Evolutionary conservation across 768 basidiomycete genomes (phyloP).

Genomic region (Mrakia gelida): DNA sequence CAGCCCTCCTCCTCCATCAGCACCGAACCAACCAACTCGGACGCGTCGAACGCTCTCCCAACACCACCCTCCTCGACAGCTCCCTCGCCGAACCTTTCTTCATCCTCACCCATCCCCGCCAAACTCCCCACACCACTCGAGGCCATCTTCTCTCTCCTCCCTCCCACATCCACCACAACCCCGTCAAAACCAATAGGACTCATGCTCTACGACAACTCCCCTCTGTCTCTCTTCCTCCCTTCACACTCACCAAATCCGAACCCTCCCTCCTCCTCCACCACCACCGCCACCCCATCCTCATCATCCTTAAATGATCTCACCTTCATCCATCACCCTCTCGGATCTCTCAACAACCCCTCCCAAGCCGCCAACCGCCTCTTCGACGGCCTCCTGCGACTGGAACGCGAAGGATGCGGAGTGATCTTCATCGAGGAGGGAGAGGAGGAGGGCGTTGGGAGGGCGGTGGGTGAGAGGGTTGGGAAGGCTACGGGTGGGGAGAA

Average conservation of each 20-base stretch:
- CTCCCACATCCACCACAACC: not conserved
- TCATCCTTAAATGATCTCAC: not conserved
- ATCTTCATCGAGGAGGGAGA: conserved; percentile 77
- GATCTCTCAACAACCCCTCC: conserved; percentile 47
- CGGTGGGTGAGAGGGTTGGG: conserved; percentile 87
- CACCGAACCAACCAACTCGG: conserved; percentile 35
- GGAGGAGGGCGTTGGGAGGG: conserved; percentile 83
- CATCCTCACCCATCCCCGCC: conserved; percentile 9
- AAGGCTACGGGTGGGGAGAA: conserved; percentile 71
- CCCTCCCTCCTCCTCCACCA: conserved; percentile 35
- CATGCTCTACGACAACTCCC: conserved; percentile 39
- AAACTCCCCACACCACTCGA: not conserved
- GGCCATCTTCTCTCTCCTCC: not conserved
- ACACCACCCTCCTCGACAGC: not conserved
- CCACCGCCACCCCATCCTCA: conserved; percentile 38
- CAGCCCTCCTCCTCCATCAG: conserved; percentile 49
- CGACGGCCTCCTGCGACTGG: conserved; percentile 77
- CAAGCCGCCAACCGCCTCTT: conserved; percentile 76
- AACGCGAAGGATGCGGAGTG: conserved; percentile 64
- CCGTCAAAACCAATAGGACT: conserved; percentile 57
- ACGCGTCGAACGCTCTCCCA: not conserved
- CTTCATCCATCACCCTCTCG: conserved; percentile 38
- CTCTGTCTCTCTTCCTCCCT: conserved; percentile 29
- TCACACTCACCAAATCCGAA: not conserved
- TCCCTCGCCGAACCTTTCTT: conserved; percentile 12